These are phyloP conservation scores for Pseudogymnoascus sp. DNA, from an alignment of 2,329 filamentous ascomycete species.

Conservation along the genomic window DNA sequence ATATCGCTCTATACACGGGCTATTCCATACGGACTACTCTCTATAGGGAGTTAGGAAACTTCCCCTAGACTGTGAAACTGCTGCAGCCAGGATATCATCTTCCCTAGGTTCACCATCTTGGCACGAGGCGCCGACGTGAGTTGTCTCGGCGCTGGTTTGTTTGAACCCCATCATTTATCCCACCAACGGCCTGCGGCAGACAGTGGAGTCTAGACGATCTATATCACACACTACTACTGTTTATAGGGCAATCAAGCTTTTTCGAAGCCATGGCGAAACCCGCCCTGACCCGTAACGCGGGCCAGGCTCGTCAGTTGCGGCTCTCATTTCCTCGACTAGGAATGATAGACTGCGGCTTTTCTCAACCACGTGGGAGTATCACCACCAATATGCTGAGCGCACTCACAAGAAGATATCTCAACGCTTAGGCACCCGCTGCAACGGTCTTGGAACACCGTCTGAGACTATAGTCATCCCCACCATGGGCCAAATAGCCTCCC, in stretches of 20 bases:
- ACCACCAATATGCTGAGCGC: not conserved
- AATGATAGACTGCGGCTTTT: not conserved
- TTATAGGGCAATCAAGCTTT: not conserved
- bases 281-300: not conserved
- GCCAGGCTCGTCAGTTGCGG: not conserved
- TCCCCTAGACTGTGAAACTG: not conserved
- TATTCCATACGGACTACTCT: not conserved
- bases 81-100: not conserved
- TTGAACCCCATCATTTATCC: constrained; percentile 5
- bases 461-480: not conserved
- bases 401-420: not conserved
- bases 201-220: not conserved
- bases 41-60: not conserved
- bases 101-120: not conserved
- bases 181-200: not conserved
- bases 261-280: constrained; percentile 2
- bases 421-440: not conserved
- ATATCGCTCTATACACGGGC: not conserved
- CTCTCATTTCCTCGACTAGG: not conserved
- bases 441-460: constrained; percentile 3
- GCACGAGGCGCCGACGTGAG: not conserved
- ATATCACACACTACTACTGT: not conserved
- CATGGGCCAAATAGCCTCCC: not conserved
- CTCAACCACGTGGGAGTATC: not conserved
- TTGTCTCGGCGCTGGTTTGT: not conserved